A percentile compares a stretch with the other conserved stretches of the same genome.
Conservation (phyloP, 2,329 filamentous ascomycete genomes). For the Capronia coronata region DNA sequence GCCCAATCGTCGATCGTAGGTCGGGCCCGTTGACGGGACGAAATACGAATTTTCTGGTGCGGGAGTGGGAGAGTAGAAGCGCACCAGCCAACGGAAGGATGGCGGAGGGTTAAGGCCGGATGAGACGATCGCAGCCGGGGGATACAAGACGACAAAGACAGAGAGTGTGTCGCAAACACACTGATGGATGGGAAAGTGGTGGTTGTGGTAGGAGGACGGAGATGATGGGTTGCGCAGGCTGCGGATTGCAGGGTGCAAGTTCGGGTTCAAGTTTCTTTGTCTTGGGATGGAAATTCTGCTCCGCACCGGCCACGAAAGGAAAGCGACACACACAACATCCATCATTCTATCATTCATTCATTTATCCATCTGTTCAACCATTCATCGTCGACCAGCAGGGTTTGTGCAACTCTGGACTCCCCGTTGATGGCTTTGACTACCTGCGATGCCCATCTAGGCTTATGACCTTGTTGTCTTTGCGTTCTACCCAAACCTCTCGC, state of each 20-base stretch:
- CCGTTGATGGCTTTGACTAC: too few relatives aligned
- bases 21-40: too few relatives aligned
- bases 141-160: not conserved
- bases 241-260: not conserved
- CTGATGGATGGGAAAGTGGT: not conserved
- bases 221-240: too few relatives aligned
- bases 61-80: not conserved
- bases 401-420: too few relatives aligned
- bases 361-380: too few relatives aligned
- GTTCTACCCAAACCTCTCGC: not conserved
- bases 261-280: too few relatives aligned
- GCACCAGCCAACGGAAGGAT: not conserved
- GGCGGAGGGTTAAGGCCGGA: not conserved
- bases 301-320: not conserved
- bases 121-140: not conserved
- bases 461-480: too few relatives aligned
- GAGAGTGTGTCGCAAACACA: not conserved
- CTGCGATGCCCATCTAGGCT: too few relatives aligned
- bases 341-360: too few relatives aligned
- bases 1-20: not conserved
- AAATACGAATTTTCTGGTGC: constrained; percentile 11
- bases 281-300: not conserved
- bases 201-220: not conserved
- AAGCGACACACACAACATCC: too few relatives aligned
- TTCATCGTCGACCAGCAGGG: too few relatives aligned